Base-by-base conservation (phyloP, 1,284 basidiomycete species). In the Ustilago cynodontis region DNA sequence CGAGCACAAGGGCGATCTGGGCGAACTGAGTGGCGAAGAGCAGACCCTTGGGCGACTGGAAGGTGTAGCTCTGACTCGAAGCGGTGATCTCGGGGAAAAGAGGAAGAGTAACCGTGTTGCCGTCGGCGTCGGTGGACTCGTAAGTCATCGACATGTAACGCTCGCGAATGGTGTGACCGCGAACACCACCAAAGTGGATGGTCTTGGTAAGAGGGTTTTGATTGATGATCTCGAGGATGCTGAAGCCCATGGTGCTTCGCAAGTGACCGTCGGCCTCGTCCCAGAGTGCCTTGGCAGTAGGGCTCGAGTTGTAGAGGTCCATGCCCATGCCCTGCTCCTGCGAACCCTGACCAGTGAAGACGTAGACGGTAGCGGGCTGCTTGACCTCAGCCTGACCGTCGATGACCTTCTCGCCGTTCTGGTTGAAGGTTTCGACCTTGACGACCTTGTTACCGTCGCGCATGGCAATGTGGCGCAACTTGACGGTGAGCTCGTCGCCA, bases 101-200 rank as follows among this genome's bases (percentile, higher is more conserved):
- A 1, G 81, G 80, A 37, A 81, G 71, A 22, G 80, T 79, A 26
- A 80, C 78, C 35, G 71, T 91, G 83, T 93, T 92, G 74, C 96
- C 95, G 82, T 94, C 93, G 87, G 94, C 94, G 88, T 97, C 95
- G 89, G 94, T 75, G 59, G 78, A 72, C 62, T 98, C 95, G 88
- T 98, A 98, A 11, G 93, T 93, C 93, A 99, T 97, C 82, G 95
- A 94, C 94, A 98, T 98, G 89, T 98, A 99, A 45, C 97, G 92
- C 85, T 96, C 93, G 57, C 96, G 93, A 80, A 98, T 98, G 6
- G 92, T 94, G 86, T 98, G 95, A 50, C 96, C 96, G 87, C 97
- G 98, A 88, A 98, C 93, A 87, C 96, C 96, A 89, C 97, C 97
- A 81, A 99, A 99, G 88, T 99, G 96, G 79, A 99, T 93, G 0